These are phyloP conservation scores for Hyaloperonospora brassicae DNA, from an alignment of 352 stramenopile genomes.

Conservation along the genomic window DNA sequence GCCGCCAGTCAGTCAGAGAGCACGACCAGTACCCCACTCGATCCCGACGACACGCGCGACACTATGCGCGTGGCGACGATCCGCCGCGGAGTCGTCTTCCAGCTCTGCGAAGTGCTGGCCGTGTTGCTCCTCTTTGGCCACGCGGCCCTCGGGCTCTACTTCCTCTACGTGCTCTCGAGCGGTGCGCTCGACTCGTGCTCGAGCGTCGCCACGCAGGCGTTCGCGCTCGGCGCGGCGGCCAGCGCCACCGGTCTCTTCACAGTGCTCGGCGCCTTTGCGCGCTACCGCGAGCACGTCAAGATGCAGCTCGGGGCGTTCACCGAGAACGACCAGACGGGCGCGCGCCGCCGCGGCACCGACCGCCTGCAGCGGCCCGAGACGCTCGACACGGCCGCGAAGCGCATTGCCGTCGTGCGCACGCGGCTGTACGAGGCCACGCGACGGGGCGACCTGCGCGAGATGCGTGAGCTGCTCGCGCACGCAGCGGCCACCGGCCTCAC, in stretches of 20 bases:
- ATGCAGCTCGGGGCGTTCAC: constrained; percentile 69
- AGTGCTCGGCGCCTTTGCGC: constrained; percentile 54
- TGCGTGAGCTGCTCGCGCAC: constrained; percentile 51
- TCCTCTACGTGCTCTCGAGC: constrained; percentile 59
- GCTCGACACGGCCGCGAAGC: constrained; percentile 21
- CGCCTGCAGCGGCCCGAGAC: constrained; percentile 13
- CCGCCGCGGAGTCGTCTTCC: constrained; percentile 51
- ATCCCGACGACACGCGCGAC: not conserved
- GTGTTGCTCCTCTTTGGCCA: constrained; percentile 37
- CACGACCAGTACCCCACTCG: not conserved
- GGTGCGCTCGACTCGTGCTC: constrained; percentile 44
- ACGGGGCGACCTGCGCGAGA: constrained; percentile 48
- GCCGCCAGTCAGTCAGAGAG: not conserved
- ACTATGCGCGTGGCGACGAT: constrained; percentile 11
- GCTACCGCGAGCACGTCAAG: constrained; percentile 72
- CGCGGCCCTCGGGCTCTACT: constrained; percentile 38
- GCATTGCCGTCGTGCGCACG: constrained; percentile 50
- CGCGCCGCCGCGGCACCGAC: constrained; percentile 39
- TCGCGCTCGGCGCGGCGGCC: constrained; percentile 30
- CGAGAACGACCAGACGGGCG: constrained; percentile 59
- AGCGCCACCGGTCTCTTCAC: constrained; percentile 46
- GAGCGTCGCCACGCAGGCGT: constrained; percentile 34
- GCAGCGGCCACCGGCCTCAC: constrained; percentile 34
- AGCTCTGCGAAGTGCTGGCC: constrained; percentile 60
- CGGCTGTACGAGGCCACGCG: constrained; percentile 63